Conservation (phyloP, 345 rosid species). For the Eucalyptus polyanthemos region DNA sequence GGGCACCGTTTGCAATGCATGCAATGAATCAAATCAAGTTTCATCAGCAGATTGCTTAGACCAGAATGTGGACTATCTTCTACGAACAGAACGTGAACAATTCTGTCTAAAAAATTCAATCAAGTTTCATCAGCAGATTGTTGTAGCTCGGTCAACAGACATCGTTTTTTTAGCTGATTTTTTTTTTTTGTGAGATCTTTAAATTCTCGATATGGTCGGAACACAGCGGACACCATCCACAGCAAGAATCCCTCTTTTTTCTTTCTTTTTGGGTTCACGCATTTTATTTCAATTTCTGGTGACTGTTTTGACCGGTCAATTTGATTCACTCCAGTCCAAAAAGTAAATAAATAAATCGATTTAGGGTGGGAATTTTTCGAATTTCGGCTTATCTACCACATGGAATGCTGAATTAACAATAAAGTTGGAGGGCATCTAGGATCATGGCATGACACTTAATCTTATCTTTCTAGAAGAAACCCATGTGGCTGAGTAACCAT, state of each 20-base stretch:
- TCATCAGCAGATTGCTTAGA: not conserved
- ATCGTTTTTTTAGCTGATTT: not conserved
- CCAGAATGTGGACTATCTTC: not conserved
- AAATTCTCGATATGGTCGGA: not conserved
- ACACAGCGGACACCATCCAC: not conserved
- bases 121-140: not conserved
- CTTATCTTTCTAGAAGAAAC: not conserved
- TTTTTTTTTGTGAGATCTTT: not conserved
- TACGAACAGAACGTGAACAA: not conserved
- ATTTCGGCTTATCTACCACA: not conserved
- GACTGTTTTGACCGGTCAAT: not conserved
- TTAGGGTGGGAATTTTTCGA: not conserved
- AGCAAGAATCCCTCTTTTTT: not conserved
- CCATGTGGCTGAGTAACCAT: not conserved
- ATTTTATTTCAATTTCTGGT: not conserved
- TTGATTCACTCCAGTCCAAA: not conserved
- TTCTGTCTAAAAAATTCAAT: not conserved
- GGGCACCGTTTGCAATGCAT: not conserved
- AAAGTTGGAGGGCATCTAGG: not conserved
- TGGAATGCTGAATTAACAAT: not conserved
- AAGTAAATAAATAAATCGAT: not conserved
- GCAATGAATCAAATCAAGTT: not conserved
- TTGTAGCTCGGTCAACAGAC: not conserved
- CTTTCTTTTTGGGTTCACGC: not conserved
- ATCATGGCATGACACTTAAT: not conserved